Evolutionary conservation across 2,329 filamentous ascomycete genomes (phyloP).

Genomic region (Massarina eburnea): DNA sequence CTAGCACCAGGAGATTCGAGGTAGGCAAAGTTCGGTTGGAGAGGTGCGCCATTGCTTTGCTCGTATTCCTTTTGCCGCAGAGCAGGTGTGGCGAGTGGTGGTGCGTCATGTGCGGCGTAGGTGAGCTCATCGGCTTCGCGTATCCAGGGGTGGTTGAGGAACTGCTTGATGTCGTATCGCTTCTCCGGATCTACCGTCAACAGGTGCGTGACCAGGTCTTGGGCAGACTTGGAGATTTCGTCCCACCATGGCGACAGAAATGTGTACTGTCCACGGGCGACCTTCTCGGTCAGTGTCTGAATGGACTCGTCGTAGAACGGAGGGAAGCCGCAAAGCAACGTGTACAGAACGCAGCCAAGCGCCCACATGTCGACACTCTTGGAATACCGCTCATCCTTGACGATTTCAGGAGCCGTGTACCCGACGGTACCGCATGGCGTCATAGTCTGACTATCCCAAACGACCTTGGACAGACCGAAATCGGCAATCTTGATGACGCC

Average conservation of each 20-base stretch:
- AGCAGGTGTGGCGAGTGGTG: slow-evolving; percentile 70
- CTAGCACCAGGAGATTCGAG: slow-evolving; percentile 65
- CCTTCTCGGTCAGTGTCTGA: slow-evolving; percentile 94
- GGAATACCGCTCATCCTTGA: slow-evolving; percentile 97
- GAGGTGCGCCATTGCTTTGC: slow-evolving; percentile 33
- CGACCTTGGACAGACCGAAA: slow-evolving; percentile 95
- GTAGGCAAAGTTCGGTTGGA: slow-evolving; percentile 56
- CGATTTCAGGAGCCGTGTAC: slow-evolving; percentile 97
- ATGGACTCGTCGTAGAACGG: slow-evolving; percentile 99
- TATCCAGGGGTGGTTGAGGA: slow-evolving; percentile 95
- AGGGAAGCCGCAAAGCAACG: slow-evolving; percentile 92
- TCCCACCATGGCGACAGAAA: slow-evolving; percentile 99
- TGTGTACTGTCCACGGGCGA: slow-evolving; percentile 93
- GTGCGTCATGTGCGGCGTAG: slow-evolving; percentile 67
- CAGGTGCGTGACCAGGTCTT: slow-evolving; percentile 91
- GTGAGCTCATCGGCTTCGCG: slow-evolving; percentile 69
- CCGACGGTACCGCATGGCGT: slow-evolving; percentile 98
- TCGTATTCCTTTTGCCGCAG: slow-evolving; percentile 59
- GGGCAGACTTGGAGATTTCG: slow-evolving; percentile 91
- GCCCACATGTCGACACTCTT: slow-evolving; percentile 99
- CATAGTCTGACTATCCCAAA: slow-evolving; percentile 98
- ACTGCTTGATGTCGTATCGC: slow-evolving; percentile 89
- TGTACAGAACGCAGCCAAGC: slow-evolving; percentile 93
- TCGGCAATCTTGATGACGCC: slow-evolving; percentile 97
- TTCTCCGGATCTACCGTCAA: slow-evolving; percentile 94